A percentile compares a stretch with the other conserved stretches of the same genome.
Conservation (phyloP, 371 early-diverging fungal genomes). For the Mortierella sp. region DNA sequence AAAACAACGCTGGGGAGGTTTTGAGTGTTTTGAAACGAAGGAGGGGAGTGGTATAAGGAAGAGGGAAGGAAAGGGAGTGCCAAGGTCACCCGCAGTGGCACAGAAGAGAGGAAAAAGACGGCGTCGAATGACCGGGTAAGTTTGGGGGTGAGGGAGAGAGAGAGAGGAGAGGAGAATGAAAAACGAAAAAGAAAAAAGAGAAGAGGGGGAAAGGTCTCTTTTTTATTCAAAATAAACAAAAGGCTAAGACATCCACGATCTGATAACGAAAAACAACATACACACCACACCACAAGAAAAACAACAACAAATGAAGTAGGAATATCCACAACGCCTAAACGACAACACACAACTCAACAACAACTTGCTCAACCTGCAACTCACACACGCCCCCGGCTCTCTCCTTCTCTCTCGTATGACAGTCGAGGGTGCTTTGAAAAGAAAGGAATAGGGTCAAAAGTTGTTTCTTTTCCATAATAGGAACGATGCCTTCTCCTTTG, state of each 20-base stretch:
- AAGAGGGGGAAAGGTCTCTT: background rate
- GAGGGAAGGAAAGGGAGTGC: too few relatives aligned
- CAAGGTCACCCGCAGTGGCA: too few relatives aligned
- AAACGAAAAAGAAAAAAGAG: too few relatives aligned
- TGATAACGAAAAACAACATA: conserved; percentile 11
- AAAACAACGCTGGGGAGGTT: background rate
- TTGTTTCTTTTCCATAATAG: conserved; percentile 6
- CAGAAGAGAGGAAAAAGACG: too few relatives aligned
- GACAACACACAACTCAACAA: background rate
- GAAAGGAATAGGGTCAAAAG: background rate
- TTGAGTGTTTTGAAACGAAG: background rate
- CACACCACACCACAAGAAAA: background rate
- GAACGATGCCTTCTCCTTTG: conserved; percentile 8
- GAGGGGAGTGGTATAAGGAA: background rate
- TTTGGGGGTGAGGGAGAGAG: too few relatives aligned
- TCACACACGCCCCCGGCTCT: background rate
- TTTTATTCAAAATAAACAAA: too few relatives aligned
- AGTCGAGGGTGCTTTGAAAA: background rate
- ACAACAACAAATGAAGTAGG: too few relatives aligned
- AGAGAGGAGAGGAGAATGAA: conserved; percentile 7
- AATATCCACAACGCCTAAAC: too few relatives aligned
- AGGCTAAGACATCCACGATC: conserved; percentile 5
- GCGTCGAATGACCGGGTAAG: too few relatives aligned
- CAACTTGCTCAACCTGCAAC: background rate
- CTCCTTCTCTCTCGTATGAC: background rate